Evolutionary conservation across 176 grass and related monocot species (phyloP), one percentile per base, ranked within the genome.

Genomic region (Hordeum marinum): DNA sequence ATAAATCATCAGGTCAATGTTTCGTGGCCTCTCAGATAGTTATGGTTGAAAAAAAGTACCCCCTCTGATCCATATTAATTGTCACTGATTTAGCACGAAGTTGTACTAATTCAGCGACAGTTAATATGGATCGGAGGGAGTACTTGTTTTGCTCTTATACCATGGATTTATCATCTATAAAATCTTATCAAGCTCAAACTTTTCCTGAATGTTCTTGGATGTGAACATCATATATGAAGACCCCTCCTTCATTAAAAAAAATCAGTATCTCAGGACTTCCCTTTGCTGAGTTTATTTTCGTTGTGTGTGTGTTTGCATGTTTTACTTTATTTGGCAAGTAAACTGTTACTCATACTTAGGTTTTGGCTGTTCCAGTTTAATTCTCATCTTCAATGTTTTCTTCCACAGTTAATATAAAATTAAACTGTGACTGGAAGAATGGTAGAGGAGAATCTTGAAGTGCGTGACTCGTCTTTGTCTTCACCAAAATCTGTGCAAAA

Each of bases 401-500:
- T 82, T 80, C 75, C 63, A 68, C 75, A 75, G 84, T 68, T 83
- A 80, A 66, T 75, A 26, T 35, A 65, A 43, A 84, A 29, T 60
- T 80, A 37, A 66, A 64, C 18, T 67, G 46, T 34, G 32, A 62
- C 20, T 3, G 8, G 31, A 63, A 84, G 63, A 76, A 91, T 91
- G 89, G 59, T 34, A 84, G 86, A 82, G 42, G 60, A 85, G 21
- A 85, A 42, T n/a, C 57, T 67, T 24, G 32, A 91, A 87, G 64
- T 80, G 50, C 52, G 72, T 55, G 61, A 63, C 50, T 55, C 27
- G 4, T 89, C 60, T 37, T 60, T 72, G 36, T 81, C 87, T 14
- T 76, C 80, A 48, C 40, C 72, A 75, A 75, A 85, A 90, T 88
- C 59, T 37, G 34, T 81, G 63, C 58, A 86, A 88, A 86, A 67